Base-by-base conservation (phyloP, 2,329 filamentous ascomycete genomes). In the Xylariaceae sp. region DNA sequence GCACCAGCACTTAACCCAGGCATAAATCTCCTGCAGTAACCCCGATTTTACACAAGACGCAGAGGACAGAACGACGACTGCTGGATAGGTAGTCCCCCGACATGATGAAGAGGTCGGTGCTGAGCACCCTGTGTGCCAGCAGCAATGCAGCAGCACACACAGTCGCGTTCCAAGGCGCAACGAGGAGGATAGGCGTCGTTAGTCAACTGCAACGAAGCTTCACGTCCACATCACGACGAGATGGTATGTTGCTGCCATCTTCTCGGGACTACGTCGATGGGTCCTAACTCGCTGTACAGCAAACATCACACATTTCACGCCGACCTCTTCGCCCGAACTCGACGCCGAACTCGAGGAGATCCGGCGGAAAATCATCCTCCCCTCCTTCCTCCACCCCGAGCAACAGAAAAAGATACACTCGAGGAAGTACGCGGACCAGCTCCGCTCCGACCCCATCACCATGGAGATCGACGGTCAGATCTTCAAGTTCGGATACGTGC, bases 341-440 rank as follows among this genome's bases (percentile, higher is more conserved):
- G 71, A 81, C 56, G n/a, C 41, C 57, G 9, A 53, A 70, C 21
- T 71, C 85, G 44, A 56, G 60, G 59, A 53, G 15, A 69, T 83
- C 54, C 76, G 79, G 47, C 61, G 69, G 31, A 73, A 73, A 50
- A 69, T 81, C 57, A 73, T 84, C 56, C 61, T 84, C 29, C 79
- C 79, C n/a, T 61, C 69, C 21, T 74, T 78, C 55, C 73, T 85
- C 18, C 66, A 70, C 15, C 41, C 56, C 18, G 59, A 63, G 35
- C 73, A 83, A 61, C 71, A 67, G 50, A 65, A 71, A 49, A 66
- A 73, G 43, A 60, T 84, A 50, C 72, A 69, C 61, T 62, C 66
- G 42, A 47, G 55, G 11, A 68, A 66, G 45, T 64, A 69, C 57
- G 62, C 66, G 47, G 61, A 68, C 47, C 59, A 59, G 42, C 69